A percentile compares a stretch with the other conserved stretches of the same genome.
phyloP scores from a whole-genome alignment of 805 yeast species.

The Brettanomyces nanus region DNA sequence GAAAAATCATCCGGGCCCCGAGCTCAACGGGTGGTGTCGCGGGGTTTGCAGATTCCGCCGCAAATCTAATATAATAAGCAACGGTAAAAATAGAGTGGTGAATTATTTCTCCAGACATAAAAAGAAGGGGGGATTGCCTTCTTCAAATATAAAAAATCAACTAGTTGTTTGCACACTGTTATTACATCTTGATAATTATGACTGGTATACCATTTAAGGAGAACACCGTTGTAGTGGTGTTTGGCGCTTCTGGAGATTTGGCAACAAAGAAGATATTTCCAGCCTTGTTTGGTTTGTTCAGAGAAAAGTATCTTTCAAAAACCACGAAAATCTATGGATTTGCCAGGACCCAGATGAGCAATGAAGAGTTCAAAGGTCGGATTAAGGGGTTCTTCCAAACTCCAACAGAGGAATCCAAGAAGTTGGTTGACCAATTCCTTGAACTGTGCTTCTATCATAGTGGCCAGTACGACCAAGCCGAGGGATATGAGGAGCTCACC shows the following conservation, averaged over 20 bases:
- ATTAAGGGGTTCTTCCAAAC: constrained; percentile 52
- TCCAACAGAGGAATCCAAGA: constrained; percentile 22
- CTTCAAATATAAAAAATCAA: too few species aligned
- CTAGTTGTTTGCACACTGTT: too few species aligned
- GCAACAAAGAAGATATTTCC: constrained; percentile 95
- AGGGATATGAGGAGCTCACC: constrained; percentile 59
- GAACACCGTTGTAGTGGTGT: constrained; percentile 67
- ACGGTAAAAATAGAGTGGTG: too few species aligned
- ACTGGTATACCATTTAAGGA: constrained; percentile 41
- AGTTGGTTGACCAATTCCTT: constrained; percentile 55
- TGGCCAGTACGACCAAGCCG: constrained; percentile 75
- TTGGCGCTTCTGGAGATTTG: constrained; percentile 93
- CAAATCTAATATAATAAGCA: too few species aligned
- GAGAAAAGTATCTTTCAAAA: constrained; percentile 69
- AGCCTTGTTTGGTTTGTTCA: constrained; percentile 65
- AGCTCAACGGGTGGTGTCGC: too few species aligned
- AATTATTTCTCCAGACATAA: too few species aligned
- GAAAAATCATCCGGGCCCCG: too few species aligned
- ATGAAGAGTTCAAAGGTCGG: constrained; percentile 61
- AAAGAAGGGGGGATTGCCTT: too few species aligned
- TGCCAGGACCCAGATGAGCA: constrained; percentile 73
- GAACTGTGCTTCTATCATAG: constrained; percentile 56
- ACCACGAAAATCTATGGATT: constrained; percentile 78
- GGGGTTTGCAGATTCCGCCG: too few species aligned
- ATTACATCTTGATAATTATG: too few species aligned